Base-by-base conservation (phyloP, 1,284 basidiomycete genomes). In the Phaffia rhodozyma region DNA sequence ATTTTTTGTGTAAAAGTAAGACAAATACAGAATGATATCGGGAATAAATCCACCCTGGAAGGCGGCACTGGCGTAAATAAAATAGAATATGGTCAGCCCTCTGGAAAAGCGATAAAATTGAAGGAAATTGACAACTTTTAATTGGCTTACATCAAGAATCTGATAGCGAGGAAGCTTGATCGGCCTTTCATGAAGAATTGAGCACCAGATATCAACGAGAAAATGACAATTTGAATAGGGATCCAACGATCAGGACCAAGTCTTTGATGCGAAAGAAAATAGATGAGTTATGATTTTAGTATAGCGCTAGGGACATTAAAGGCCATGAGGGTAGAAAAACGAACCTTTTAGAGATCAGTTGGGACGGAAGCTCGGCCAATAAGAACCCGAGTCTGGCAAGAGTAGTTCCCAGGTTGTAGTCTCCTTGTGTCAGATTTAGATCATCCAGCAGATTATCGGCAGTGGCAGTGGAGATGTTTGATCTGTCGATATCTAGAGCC, bases 381-480 rank as follows among this genome's bases (percentile, higher is more conserved):
- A 86, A 73, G 73, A 86, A 86, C 50, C 81, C 74, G 1, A 85
- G 66, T 58, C 81, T 78, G 68, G 80, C 82, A 2, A 85, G 63
- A 0, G 77, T 82, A 68, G 84, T 86, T 20, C 84, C 86, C 47
- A 82, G 72, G 72, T 87, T 68, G 62, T 71, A 71, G 52, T 70
- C 69, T 3, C 55, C 66, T 43, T 68, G 67, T 20, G 70, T 66
- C 5, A 70, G 30, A 5, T 74, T 68, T 11, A 87, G 75, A 71
- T 88, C 85, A 0, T 75, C 71, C n/a, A 88, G 77, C 69, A 89
- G 80, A 69, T 81, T 83, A 68, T 85, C 82, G 1, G 84, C 80
- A 69, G 86, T 86, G 1, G 86, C 86, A 70, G 84, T 81, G 21
- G 73, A 74, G 61, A 85, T 71, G 69, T 84, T 85, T 60, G 75